Base-by-base conservation (phyloP, 352 stramenopile species). In the Bremia lactucae region DNA sequence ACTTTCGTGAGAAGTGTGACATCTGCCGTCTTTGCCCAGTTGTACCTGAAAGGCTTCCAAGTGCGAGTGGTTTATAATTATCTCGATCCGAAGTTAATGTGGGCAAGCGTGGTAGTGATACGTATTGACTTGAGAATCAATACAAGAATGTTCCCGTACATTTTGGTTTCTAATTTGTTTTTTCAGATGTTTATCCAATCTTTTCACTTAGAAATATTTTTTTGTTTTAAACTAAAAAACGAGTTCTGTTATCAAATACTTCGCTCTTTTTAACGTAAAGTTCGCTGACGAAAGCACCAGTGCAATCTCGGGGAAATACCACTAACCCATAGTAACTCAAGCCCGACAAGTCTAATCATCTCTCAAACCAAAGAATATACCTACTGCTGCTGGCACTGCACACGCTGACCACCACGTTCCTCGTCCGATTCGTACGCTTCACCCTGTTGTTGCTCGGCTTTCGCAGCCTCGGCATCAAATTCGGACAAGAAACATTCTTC, bases 381-480 rank as follows among this genome's bases (percentile, higher is more conserved):
- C 83, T 90, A 94, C 69, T 94, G 81, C 64, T 88, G 74, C 68
- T 94, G 78, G 72, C 81, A 94, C 57, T 90, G 73, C 51, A 94
- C 81, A 42, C 78, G 78, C 61, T 84, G 78, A 28, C 85, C 79
- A 34, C 94, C 87, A 44, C 87, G 87, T 50, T 97, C 89, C 25
- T 95, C 88, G 55, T 97, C 92, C 59, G 94, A 96, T 42, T 94
- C 89, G 60, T 94, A 93, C 8, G 77, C 73, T 39, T 88, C 73
- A 35, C 83, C 72, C 36, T 74, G 58, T 51, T 48, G 62, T 56
- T 76, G 63, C 57, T 69, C 87, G 51, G 62, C 78, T 81, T 85
- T 95, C 62, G 79, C 81, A 11, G 79, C 77, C 38, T 90, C 76
- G n/a, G 78, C 74, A 47, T 96, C 94, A 64, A 98, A 98, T 52